phyloP scores from a whole-genome alignment of 768 basidiomycete genomes.

The Suillus fuscotomentosus region DNA sequence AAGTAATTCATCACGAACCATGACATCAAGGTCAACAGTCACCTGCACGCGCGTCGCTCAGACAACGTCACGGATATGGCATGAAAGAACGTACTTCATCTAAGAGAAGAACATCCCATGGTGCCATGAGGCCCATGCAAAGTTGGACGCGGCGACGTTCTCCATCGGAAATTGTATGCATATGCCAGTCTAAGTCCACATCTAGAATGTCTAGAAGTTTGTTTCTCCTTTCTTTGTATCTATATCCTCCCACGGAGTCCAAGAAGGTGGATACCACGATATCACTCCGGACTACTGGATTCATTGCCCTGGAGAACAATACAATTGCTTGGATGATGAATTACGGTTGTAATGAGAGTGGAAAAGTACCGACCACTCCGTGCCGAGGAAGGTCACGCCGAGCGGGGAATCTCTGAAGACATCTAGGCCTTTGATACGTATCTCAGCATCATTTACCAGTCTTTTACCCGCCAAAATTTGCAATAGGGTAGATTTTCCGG shows the following conservation, averaged over 20 bases:
- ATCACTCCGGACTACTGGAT: conserved; percentile 93
- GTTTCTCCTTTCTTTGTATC: conserved; percentile 88
- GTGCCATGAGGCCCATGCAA: conserved; percentile 92
- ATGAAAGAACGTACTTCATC: conserved; percentile 68
- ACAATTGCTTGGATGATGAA: background rate
- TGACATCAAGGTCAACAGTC: conserved; percentile 95
- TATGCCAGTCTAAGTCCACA: conserved; percentile 94
- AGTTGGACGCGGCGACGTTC: conserved; percentile 93
- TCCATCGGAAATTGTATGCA: conserved; percentile 95
- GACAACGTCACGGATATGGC: conserved; percentile 4
- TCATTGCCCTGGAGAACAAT: conserved; percentile 74
- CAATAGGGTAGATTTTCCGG: conserved; percentile 95
- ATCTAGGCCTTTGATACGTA: conserved; percentile 76
- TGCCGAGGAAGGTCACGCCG: conserved; percentile 86
- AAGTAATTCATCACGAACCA: conserved; percentile 91
- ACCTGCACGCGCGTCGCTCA: conserved; percentile 48
- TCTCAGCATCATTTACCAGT: conserved; percentile 61
- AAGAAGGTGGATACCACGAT: conserved; percentile 91
- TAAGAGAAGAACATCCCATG: conserved; percentile 90
- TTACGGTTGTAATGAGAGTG: background rate
- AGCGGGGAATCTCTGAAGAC: conserved; percentile 86
- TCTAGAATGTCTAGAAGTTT: conserved; percentile 86
- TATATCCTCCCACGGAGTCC: conserved; percentile 96
- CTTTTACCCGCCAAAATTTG: conserved; percentile 93
- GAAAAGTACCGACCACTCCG: conserved; percentile 71